Conservation (phyloP, 2,329 filamentous ascomycete species). For the Gaeumannomyces sp. region DNA sequence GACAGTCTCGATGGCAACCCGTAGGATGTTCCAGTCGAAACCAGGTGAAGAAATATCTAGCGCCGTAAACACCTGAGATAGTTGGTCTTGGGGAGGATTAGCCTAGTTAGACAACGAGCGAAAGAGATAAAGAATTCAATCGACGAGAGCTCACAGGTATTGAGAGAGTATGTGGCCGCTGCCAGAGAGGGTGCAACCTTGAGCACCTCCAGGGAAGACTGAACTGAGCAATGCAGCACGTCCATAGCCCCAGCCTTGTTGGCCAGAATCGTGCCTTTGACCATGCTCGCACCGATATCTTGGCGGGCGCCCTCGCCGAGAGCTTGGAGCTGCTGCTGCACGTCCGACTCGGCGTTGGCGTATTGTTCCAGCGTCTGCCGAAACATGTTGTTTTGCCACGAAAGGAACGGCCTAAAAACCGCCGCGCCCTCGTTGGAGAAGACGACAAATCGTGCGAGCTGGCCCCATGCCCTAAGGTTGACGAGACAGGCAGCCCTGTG, state of each 20-base stretch:
- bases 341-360: conserved; percentile 47
- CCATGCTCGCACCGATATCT: conserved; percentile 36
- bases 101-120: conserved; percentile 20
- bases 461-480: conserved; percentile 56
- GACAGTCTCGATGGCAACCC: conserved; percentile 38
- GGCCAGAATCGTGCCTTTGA: conserved; percentile 42
- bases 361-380: conserved; percentile 52
- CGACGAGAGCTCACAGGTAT: conserved; percentile 26
- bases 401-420: conserved; percentile 42
- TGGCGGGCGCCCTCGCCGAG: conserved; percentile 40
- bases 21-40: conserved; percentile 43
- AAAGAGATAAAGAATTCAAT: conserved; percentile 11
- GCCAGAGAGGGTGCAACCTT: conserved; percentile 38
- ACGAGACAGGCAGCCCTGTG: conserved; percentile 63
- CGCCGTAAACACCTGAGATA: conserved; percentile 45
- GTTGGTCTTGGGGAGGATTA: conserved; percentile 24
- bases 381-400: conserved; percentile 54
- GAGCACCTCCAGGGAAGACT: conserved; percentile 46
- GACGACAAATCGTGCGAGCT: conserved; percentile 54
- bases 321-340: conserved; percentile 47
- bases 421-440: conserved; percentile 34
- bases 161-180: conserved; percentile 43
- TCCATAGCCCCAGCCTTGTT: conserved; percentile 50
- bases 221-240: conserved; percentile 41
- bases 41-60: conserved; percentile 36